These are phyloP conservation scores for Cladosporium oxysporum DNA, from an alignment of 2,329 filamentous ascomycete species.

Conservation along the genomic window DNA sequence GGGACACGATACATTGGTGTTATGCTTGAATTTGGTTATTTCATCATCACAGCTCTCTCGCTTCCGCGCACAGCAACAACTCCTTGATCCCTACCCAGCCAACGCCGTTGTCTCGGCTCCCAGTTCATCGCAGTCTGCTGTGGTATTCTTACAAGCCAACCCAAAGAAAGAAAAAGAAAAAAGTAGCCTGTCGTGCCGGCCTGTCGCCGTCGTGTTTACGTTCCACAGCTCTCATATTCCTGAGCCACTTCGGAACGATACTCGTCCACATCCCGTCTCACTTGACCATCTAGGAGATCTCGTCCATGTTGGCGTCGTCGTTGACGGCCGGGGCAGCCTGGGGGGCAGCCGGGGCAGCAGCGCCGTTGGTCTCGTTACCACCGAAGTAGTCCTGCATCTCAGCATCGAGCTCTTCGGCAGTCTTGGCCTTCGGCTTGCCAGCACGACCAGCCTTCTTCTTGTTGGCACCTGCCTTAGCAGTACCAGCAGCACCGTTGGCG, in stretches of 20 bases:
- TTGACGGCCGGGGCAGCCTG: slow-evolving; percentile 50
- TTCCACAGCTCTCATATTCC: background rate
- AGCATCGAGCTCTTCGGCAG: slow-evolving; percentile 89
- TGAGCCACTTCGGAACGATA: background rate
- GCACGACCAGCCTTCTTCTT: slow-evolving; percentile 61
- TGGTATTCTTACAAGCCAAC: slow-evolving; percentile 19
- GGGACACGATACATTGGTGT: background rate
- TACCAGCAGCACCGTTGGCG: slow-evolving; percentile 53
- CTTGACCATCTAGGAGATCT: slow-evolving; percentile 37
- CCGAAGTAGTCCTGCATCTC: slow-evolving; percentile 98
- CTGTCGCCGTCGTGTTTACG: slow-evolving; percentile 5
- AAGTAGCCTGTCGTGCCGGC: slow-evolving; percentile 4
- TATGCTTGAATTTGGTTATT: background rate
- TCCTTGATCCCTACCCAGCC: slow-evolving; percentile 10
- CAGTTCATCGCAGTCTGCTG: slow-evolving; percentile 16
- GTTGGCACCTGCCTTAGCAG: slow-evolving; percentile 51
- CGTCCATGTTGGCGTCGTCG: slow-evolving; percentile 54
- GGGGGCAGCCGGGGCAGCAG: slow-evolving; percentile 49
- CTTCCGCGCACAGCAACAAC: slow-evolving; percentile 5
- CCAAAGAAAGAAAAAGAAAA: slow-evolving; percentile 11
- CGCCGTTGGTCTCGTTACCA: slow-evolving; percentile 42
- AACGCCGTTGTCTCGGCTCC: slow-evolving; percentile 1
- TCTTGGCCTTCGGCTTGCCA: slow-evolving; percentile 77
- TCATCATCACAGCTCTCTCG: slow-evolving; percentile 2
- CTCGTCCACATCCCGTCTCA: background rate